Evolutionary conservation across 225 moss, liverwort and hornwort species (phyloP).

Genomic region (Straminergon stramineum): DNA sequence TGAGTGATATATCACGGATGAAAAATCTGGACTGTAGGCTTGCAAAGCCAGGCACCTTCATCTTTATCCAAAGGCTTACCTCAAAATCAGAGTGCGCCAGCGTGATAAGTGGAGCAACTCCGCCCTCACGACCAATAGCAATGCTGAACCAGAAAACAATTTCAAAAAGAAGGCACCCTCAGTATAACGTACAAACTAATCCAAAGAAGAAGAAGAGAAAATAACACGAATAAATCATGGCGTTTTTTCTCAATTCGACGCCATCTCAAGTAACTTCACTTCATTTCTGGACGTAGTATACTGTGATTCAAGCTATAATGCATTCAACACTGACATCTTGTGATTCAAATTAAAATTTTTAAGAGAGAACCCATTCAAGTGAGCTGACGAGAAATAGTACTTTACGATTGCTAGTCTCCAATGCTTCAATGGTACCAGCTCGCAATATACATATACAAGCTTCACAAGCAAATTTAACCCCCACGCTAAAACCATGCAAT

Average conservation of each 20-base stretch:
- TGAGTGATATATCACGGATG: neutral
- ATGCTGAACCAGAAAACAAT: slow-evolving; percentile 45
- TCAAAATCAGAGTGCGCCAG: slow-evolving; percentile 82
- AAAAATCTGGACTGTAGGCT: neutral
- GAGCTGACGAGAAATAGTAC: neutral
- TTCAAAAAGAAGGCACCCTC: neutral
- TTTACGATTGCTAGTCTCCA: neutral
- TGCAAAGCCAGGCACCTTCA: neutral
- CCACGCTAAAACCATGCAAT: neutral
- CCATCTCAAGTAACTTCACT: neutral
- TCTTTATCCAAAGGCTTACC: slow-evolving; percentile 19
- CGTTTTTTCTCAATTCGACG: neutral
- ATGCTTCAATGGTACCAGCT: neutral
- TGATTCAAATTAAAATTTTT: neutral
- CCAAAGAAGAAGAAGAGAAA: neutral
- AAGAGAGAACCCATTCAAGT: neutral
- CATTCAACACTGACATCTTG: neutral
- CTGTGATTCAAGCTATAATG: neutral
- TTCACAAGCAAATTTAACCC: neutral
- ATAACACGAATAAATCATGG: neutral
- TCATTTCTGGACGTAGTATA: neutral
- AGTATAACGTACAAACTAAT: neutral
- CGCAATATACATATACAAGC: neutral
- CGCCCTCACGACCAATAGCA: slow-evolving; percentile 94
- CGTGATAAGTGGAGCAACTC: slow-evolving; percentile 81